phyloP scores from a whole-genome alignment of 257 asterid genomes.

The Hygrophila difformis region DNA sequence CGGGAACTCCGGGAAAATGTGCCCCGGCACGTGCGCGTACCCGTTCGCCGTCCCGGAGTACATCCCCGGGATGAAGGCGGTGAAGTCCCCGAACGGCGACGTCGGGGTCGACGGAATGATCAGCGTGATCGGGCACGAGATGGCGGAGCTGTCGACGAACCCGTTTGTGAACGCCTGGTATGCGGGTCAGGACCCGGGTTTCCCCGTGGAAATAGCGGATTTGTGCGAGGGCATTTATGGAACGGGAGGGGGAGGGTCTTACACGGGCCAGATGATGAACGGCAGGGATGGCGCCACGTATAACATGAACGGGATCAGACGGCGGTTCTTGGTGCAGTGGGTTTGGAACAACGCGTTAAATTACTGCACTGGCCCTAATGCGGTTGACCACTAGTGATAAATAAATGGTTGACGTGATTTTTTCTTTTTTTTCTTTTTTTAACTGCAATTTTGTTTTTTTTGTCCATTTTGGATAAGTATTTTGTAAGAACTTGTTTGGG shows the following conservation, averaged over 20 bases:
- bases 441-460: no score
- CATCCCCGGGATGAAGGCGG: slow-evolving; percentile 51
- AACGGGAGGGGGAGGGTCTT: slow-evolving; percentile 62
- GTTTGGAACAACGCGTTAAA: slow-evolving; percentile 44
- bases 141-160: slow-evolving; percentile 51
- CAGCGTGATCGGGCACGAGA: slow-evolving; percentile 83
- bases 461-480: no score
- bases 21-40: slow-evolving; percentile 75
- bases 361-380: slow-evolving; percentile 68
- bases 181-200: slow-evolving; percentile 61
- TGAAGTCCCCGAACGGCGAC: slow-evolving; percentile 69
- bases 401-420: no score
- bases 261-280: slow-evolving; percentile 59
- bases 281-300: slow-evolving; percentile 57
- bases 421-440: not conserved
- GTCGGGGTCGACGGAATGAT: slow-evolving; percentile 84
- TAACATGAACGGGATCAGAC: slow-evolving; percentile 50
- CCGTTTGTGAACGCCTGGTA: slow-evolving; percentile 64
- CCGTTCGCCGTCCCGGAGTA: slow-evolving; percentile 73
- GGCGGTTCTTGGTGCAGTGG: slow-evolving; percentile 64
- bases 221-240: slow-evolving; percentile 71
- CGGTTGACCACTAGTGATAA: slow-evolving; percentile 62
- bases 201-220: slow-evolving; percentile 65
- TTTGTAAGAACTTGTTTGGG: no score
- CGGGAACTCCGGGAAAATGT: slow-evolving; percentile 69